Evolutionary conservation across 2,329 filamentous ascomycete species (phyloP).

Genomic region (Hymenoscyphus scutula): DNA sequence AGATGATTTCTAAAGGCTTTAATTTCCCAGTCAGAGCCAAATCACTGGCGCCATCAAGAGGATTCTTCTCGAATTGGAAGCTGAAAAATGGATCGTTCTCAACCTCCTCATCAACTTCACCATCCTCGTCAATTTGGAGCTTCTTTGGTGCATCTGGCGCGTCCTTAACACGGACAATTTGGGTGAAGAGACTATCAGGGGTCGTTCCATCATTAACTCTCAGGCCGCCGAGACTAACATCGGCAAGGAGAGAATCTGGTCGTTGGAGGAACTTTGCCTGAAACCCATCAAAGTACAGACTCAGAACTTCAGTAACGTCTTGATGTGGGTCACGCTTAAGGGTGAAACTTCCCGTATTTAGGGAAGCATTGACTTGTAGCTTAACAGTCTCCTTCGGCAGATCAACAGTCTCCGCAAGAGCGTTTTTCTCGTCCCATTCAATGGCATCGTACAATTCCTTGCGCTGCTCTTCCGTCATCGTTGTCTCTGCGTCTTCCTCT

Average conservation of each 20-base stretch:
- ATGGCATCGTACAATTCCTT: constrained; percentile 97
- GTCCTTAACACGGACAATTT: constrained; percentile 95
- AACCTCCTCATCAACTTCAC: constrained; percentile 39
- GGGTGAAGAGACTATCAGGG: constrained; percentile 82
- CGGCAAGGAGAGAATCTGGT: constrained; percentile 84
- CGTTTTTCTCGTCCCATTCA: constrained; percentile 96
- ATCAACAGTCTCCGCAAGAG: constrained; percentile 82
- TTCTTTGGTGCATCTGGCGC: constrained; percentile 54
- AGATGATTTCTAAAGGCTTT: constrained; percentile 94
- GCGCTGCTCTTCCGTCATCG: constrained; percentile 92
- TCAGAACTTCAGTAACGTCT: constrained; percentile 77
- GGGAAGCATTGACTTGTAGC: constrained; percentile 84
- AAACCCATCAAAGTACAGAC: constrained; percentile 92
- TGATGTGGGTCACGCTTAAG: constrained; percentile 81
- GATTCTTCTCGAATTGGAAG: constrained; percentile 90
- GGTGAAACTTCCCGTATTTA: constrained; percentile 96
- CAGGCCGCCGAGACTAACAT: constrained; percentile 87
- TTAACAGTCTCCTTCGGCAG: constrained; percentile 89
- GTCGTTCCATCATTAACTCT: constrained; percentile 96
- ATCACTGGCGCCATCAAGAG: constrained; percentile 87
- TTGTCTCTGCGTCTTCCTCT: constrained; percentile 69
- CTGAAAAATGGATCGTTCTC: constrained; percentile 79
- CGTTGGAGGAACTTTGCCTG: constrained; percentile 85
- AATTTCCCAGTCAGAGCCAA: constrained; percentile 86
- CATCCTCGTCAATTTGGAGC: constrained; percentile 38